phyloP scores from a whole-genome alignment of 441 rosid genomes.

The Erodium moschatum region DNA sequence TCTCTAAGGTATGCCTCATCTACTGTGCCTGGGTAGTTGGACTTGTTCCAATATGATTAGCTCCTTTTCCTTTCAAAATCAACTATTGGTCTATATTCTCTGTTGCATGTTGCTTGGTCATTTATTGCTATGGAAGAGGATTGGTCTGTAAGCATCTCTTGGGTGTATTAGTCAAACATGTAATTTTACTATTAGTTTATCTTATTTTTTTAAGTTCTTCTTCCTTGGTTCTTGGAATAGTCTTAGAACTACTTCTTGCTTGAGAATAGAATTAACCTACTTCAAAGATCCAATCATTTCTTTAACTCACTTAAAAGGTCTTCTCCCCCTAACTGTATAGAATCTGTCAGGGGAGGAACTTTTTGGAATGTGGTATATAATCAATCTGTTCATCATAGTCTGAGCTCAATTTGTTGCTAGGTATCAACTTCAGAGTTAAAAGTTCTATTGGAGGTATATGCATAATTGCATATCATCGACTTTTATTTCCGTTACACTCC shows the following conservation, averaged over 20 bases:
- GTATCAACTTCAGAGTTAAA: neutral
- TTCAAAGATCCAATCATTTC: neutral
- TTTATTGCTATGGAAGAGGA: neutral
- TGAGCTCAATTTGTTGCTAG: neutral
- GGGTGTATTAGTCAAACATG: neutral
- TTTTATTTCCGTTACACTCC: neutral
- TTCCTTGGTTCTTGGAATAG: neutral
- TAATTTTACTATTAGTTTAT: neutral
- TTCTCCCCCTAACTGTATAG: neutral
- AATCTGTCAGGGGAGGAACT: neutral
- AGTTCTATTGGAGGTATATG: neutral
- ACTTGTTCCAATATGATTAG: neutral
- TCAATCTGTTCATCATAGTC: neutral
- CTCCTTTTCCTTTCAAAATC: neutral
- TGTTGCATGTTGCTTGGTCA: neutral
- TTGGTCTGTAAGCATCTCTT: neutral
- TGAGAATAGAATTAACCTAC: neutral
- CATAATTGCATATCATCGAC: neutral
- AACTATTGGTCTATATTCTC: neutral
- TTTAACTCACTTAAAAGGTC: neutral
- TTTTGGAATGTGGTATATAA: neutral
- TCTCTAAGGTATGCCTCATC: constrained; percentile 57
- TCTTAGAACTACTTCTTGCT: neutral
- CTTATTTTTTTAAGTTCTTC: neutral
- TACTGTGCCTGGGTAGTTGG: neutral